These are phyloP conservation scores for Saccharum officinarum DNA, from an alignment of 176 grass and related monocot genomes.

Conservation along the genomic window DNA sequence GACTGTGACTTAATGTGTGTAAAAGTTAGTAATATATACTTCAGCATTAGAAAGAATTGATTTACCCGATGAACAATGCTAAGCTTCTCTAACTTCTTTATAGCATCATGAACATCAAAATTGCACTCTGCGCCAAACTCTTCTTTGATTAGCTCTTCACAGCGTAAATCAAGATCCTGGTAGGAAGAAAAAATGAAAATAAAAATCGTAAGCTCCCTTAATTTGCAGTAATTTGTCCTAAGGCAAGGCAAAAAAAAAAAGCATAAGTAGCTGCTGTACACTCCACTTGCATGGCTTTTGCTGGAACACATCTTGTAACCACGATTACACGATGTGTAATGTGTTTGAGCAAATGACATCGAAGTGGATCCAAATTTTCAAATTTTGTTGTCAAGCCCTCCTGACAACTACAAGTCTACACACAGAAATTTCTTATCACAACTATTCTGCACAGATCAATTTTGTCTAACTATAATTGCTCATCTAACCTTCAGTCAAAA, in stretches of 20 bases:
- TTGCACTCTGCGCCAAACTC: slow-evolving; percentile 71
- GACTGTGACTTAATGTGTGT: background rate
- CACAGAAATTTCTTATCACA: slow-evolving; percentile 5
- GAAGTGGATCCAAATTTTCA: background rate
- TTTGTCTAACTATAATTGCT: background rate
- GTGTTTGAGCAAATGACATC: background rate
- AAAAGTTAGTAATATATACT: background rate
- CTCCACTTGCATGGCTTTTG: background rate
- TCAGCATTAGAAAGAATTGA: background rate
- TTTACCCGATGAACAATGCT: slow-evolving; percentile 78
- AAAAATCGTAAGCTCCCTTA: slow-evolving; percentile 15
- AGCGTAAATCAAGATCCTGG: slow-evolving; percentile 75
- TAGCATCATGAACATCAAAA: slow-evolving; percentile 84
- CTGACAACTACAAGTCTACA: slow-evolving; percentile 9
- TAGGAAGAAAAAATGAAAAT: slow-evolving; percentile 6
- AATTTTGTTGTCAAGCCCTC: slow-evolving; percentile 1
- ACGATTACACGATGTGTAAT: background rate
- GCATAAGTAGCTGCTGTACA: background rate
- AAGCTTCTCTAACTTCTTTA: slow-evolving; percentile 89
- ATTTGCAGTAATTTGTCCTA: background rate
- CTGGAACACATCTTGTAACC: background rate
- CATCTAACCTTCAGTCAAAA: slow-evolving; percentile 13
- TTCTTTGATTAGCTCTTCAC: slow-evolving; percentile 84
- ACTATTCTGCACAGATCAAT: background rate
- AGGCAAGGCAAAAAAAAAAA: background rate